phyloP scores from a whole-genome alignment of 495 filamentous ascomycete genomes.

The Penicillium cinerascens region DNA sequence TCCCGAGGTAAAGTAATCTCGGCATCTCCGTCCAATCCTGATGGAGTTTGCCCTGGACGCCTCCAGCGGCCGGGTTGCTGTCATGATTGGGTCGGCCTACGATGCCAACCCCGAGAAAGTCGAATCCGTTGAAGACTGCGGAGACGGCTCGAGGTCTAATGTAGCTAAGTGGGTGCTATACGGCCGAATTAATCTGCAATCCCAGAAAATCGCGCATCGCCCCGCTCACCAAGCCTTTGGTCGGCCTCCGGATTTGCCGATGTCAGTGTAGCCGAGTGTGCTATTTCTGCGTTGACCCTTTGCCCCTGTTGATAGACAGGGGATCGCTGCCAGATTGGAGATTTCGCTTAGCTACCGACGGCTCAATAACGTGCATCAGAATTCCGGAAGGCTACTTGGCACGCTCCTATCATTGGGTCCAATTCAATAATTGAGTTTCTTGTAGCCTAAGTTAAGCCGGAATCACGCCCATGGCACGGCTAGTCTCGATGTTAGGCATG shows the following conservation, averaged over 20 bases:
- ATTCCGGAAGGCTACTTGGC: slow-evolving; percentile 8
- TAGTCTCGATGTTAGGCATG: slow-evolving; percentile 7
- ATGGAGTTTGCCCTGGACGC: neutral
- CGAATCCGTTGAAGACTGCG: slow-evolving; percentile 13
- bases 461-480: neutral
- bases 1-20: slow-evolving; percentile 8
- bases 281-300: slow-evolving; percentile 5
- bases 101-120: neutral
- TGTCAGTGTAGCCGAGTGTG: slow-evolving; percentile 4
- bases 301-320: slow-evolving; percentile 8
- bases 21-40: slow-evolving; percentile 4
- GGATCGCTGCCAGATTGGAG: neutral
- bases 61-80: neutral
- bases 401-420: slow-evolving; percentile 1
- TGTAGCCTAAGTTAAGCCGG: neutral
- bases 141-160: slow-evolving; percentile 6
- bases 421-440: neutral
- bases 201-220: slow-evolving; percentile 19
- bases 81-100: slow-evolving; percentile 15
- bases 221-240: neutral
- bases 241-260: neutral
- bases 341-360: slow-evolving; percentile 12
- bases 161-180: slow-evolving; percentile 11
- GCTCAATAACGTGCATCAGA: neutral
- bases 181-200: slow-evolving; percentile 4